These are phyloP conservation scores for Linum lewisii DNA, from an alignment of 345 rosid genomes.

Conservation along the genomic window DNA sequence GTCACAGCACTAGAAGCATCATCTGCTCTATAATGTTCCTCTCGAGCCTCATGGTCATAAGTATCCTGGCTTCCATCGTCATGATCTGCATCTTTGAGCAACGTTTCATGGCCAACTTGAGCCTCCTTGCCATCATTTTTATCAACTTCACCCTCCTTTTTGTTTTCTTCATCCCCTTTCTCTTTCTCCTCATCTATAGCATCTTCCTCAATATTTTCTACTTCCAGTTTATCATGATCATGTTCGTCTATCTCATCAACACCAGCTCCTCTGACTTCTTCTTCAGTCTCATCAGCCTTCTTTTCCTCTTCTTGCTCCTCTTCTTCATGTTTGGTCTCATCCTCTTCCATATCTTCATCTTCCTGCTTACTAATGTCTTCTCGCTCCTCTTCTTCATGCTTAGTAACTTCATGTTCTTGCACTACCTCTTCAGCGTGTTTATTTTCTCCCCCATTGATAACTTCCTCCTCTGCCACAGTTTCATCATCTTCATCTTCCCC, in stretches of 20 bases:
- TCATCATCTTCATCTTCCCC: conserved; percentile 39
- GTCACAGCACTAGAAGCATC: conserved; percentile 98
- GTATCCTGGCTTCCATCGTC: conserved; percentile 26
- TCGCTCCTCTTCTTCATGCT: conserved; percentile 18
- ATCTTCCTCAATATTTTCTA: conserved; percentile 42
- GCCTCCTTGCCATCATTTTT: conserved; percentile 29
- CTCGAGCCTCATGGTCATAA: conserved; percentile 76
- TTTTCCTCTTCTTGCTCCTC: conserved; percentile 31
- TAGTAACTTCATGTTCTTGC: conserved; percentile 16
- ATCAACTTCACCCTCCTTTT: conserved; percentile 27
- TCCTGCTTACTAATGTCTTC: conserved; percentile 4
- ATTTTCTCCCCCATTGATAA: conserved; percentile 22
- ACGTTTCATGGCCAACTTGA: conserved; percentile 26
- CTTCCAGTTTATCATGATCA: conserved; percentile 21
- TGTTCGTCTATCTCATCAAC: conserved; percentile 21
- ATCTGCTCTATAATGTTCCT: conserved; percentile 74
- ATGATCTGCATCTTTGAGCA: conserved; percentile 26
- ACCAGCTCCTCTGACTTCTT: conserved; percentile 13
- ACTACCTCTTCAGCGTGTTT: conserved; percentile 19
- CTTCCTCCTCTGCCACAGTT: conserved; percentile 19
- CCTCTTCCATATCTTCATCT: conserved; percentile 22
- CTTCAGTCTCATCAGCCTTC: conserved; percentile 11
- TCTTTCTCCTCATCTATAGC: conserved; percentile 37
- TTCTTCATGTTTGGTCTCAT: conserved; percentile 25
- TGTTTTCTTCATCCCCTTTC: conserved; percentile 16